Evolutionary conservation across 1,139 yeast genomes (phyloP).

Genomic region (Yamadazyma kanchanaburiensis): DNA sequence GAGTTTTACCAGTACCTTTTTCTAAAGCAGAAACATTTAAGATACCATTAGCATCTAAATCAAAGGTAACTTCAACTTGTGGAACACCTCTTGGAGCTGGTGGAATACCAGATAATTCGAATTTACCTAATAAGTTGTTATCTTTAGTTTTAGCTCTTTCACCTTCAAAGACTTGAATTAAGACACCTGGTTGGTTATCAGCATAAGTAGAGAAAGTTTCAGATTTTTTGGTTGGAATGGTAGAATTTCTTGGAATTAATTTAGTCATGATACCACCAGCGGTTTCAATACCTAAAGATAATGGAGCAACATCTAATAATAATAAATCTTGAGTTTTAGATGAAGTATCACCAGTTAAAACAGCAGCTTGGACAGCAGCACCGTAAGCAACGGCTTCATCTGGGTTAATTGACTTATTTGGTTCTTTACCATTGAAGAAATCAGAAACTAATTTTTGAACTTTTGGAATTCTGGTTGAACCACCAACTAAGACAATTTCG

Average conservation of each 20-base stretch:
- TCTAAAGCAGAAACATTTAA: slow-evolving; percentile 92
- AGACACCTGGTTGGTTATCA: slow-evolving; percentile 99
- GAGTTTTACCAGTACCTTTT: slow-evolving; percentile 84
- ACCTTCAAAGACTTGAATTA: slow-evolving; percentile 99
- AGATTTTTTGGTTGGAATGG: slow-evolving; percentile 99
- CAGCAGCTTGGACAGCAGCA: slow-evolving; percentile 99
- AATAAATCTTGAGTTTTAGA: slow-evolving; percentile 96
- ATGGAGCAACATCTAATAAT: slow-evolving; percentile 97
- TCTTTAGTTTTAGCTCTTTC: slow-evolving; percentile 99
- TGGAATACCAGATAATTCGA: slow-evolving; percentile 98
- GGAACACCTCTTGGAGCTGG: slow-evolving; percentile 99
- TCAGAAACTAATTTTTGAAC: slow-evolving; percentile 96
- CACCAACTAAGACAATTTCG: slow-evolving; percentile 98
- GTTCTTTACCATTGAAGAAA: slow-evolving; percentile 97
- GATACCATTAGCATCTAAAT: slow-evolving; percentile 99
- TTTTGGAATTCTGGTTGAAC: slow-evolving; percentile 99
- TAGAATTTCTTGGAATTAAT: slow-evolving; percentile 99
- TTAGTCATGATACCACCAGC: slow-evolving; percentile 99
- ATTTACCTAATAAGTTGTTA: slow-evolving; percentile 99
- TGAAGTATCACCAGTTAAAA: slow-evolving; percentile 96
- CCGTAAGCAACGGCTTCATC: slow-evolving; percentile 99
- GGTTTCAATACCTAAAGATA: slow-evolving; percentile 95
- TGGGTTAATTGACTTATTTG: slow-evolving; percentile 96
- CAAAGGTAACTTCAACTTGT: slow-evolving; percentile 98
- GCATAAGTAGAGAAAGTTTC: slow-evolving; percentile 99